Percentiles rank a stretch among this genome's conserved stretches.
phyloP scores from a whole-genome alignment of 208 protist genomes.

The Leishmania guyanensis region DNA sequence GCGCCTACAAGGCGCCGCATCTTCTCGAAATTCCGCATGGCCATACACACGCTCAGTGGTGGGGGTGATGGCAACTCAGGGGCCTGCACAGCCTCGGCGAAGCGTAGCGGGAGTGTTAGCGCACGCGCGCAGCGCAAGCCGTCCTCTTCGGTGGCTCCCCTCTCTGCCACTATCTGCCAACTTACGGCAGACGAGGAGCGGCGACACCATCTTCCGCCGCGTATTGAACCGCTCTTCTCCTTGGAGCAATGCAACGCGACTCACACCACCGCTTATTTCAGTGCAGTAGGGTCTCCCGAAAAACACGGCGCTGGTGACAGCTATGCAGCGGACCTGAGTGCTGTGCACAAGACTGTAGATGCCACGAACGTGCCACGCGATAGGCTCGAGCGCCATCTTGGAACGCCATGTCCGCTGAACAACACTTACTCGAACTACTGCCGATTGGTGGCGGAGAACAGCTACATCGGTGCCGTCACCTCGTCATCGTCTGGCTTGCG shows the following conservation, averaged over 20 bases:
- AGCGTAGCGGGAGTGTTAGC: not conserved
- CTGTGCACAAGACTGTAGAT: not conserved
- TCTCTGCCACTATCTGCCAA: not conserved
- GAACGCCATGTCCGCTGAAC: constrained; percentile 10
- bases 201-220: not conserved
- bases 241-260: constrained; percentile 11
- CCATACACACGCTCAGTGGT: constrained; percentile 18
- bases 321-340: not conserved
- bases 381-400: not conserved
- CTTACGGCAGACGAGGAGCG: not conserved
- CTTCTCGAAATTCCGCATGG: constrained; percentile 27
- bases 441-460: constrained; percentile 6
- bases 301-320: not conserved
- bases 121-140: not conserved
- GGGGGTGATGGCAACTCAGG: not conserved
- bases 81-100: not conserved
- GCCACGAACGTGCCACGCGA: not conserved
- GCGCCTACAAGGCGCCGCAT: constrained; percentile 13
- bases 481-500: not conserved
- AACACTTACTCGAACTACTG: constrained; percentile 15
- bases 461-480: not conserved
- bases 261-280: not conserved
- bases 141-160: not conserved
- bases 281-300: not conserved
- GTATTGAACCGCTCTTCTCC: constrained; percentile 16